Conservation (phyloP, 441 rosid species). For the Manihot esculenta region DNA sequence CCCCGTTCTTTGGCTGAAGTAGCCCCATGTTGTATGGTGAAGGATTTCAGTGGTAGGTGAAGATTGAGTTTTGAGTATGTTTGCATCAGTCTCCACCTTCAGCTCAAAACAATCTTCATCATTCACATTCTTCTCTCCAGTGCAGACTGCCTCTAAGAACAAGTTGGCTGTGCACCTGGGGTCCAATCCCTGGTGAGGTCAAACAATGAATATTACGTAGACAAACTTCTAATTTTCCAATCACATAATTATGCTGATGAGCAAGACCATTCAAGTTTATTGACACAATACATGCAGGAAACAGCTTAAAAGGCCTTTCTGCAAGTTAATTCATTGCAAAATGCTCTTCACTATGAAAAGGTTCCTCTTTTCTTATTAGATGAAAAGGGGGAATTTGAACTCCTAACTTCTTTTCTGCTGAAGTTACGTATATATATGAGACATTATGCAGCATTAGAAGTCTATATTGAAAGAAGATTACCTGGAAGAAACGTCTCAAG, state of each 20-base stretch:
- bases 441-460: too few relatives aligned
- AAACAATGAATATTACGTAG: not conserved
- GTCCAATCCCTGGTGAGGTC: constrained; percentile 65
- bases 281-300: too few relatives aligned
- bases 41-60: constrained; percentile 66
- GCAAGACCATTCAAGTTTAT: not conserved
- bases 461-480: constrained; percentile 10
- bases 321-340: too few relatives aligned
- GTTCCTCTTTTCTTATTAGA: too few relatives aligned
- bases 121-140: constrained; percentile 57
- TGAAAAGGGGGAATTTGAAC: not conserved
- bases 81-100: constrained; percentile 59
- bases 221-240: not conserved
- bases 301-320: too few relatives aligned
- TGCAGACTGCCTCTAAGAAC: constrained; percentile 68
- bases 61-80: constrained; percentile 57
- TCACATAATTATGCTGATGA: not conserved
- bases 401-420: not conserved
- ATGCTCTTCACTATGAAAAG: too few relatives aligned
- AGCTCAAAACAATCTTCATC: constrained; percentile 71
- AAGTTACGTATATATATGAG: too few relatives aligned
- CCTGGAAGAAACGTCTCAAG: constrained; percentile 91
- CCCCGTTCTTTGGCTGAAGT: constrained; percentile 86
- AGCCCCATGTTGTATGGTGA: constrained; percentile 85
- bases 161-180: constrained; percentile 78